Percentiles rank a stretch among this genome's conserved stretches.
Evolutionary conservation across 805 yeast species (phyloP).

Genomic region (Saturnispora halmiae): DNA sequence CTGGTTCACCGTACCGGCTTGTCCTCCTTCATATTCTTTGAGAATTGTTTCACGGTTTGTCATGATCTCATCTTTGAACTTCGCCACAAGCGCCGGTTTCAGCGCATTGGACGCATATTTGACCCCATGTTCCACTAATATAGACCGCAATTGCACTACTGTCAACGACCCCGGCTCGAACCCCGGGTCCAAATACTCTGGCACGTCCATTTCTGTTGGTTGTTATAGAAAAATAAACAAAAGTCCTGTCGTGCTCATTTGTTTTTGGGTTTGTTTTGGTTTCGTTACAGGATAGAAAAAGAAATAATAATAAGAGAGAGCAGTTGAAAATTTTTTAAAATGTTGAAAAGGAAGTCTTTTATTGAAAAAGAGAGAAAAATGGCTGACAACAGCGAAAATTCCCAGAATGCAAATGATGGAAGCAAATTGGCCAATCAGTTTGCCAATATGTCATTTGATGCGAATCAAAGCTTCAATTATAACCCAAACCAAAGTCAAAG

Average conservation of each 20-base stretch:
- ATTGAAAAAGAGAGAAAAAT: no score
- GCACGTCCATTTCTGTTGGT: conserved; percentile 27
- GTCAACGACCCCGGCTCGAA: conserved; percentile 61
- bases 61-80: conserved; percentile 47
- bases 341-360: no score
- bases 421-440: conserved; percentile 29
- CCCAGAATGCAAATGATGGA: no score
- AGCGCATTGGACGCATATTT: conserved; percentile 52
- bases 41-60: conserved; percentile 40
- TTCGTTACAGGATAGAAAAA: no score
- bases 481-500: conserved; percentile 22
- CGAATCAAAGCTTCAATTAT: conserved; percentile 41
- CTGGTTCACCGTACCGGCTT: conserved; percentile 6
- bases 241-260: background rate
- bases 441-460: conserved; percentile 31
- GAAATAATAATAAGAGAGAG: no score
- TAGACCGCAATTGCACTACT: conserved; percentile 60
- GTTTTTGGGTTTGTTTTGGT: background rate
- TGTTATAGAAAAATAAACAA: background rate
- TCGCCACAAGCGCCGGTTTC: conserved; percentile 53
- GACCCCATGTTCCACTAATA: conserved; percentile 57
- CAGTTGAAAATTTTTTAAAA: no score
- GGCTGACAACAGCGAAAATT: conserved; percentile 24
- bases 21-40: conserved; percentile 17
- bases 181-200: conserved; percentile 31